A percentile compares a stretch with the other conserved stretches of the same genome.
These are phyloP conservation scores for Pseudogymnoascus destructans DNA, from an alignment of 2,329 filamentous ascomycete genomes.

Conservation along the genomic window DNA sequence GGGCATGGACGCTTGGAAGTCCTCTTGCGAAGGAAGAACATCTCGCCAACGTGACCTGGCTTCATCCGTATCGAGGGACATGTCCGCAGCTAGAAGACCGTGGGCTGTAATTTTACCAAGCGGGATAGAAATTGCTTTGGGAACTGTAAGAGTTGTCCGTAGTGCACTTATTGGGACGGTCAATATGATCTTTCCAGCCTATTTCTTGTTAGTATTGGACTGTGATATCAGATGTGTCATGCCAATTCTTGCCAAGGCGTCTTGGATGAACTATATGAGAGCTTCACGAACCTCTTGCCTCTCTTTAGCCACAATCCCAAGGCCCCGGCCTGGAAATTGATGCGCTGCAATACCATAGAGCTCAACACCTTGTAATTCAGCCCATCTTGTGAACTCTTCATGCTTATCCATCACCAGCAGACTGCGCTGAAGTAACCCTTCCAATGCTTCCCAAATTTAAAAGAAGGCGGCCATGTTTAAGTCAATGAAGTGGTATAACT, in stretches of 20 bases:
- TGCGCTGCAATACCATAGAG: conserved; percentile 56
- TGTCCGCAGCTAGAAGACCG: conserved; percentile 56
- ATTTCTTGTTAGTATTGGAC: background rate
- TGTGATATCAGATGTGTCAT: conserved; percentile 5
- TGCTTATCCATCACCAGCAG: conserved; percentile 22
- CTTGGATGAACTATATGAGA: conserved; percentile 3
- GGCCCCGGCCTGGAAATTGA: conserved; percentile 56
- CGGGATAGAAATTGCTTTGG: conserved; percentile 39
- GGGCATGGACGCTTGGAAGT: conserved; percentile 46
- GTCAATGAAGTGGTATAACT: background rate
- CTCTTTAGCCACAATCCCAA: conserved; percentile 62
- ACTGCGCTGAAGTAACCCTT: background rate
- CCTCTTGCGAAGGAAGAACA: conserved; percentile 49
- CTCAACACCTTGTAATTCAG: conserved; percentile 46
- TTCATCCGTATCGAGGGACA: conserved; percentile 40
- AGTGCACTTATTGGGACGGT: conserved; percentile 51
- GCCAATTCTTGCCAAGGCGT: background rate
- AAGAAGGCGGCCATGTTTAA: background rate
- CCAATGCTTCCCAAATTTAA: background rate
- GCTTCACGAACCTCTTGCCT: conserved; percentile 43
- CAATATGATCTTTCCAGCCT: conserved; percentile 50
- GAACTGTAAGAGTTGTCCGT: conserved; percentile 49
- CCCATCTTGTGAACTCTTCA: conserved; percentile 55
- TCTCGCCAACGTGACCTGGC: conserved; percentile 43
- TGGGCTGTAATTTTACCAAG: conserved; percentile 49